phyloP scores from a whole-genome alignment of 2,329 filamentous ascomycete species.

The Claviceps quebecensis region DNA sequence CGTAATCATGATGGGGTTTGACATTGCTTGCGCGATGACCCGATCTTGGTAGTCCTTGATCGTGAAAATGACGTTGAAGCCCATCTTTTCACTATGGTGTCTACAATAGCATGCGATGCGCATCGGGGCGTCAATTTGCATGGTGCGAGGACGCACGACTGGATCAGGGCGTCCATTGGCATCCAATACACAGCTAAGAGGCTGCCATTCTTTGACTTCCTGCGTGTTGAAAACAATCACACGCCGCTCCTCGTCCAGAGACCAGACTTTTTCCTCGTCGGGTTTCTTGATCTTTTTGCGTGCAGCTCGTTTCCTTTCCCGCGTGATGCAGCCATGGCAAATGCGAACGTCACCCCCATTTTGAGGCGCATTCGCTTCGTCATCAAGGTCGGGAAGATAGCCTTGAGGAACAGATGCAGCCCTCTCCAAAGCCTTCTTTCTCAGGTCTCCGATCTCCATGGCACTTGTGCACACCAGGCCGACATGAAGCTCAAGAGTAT shows the following conservation, averaged over 20 bases:
- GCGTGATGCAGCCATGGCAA: slow-evolving; percentile 77
- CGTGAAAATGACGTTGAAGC: slow-evolving; percentile 89
- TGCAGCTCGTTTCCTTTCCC: slow-evolving; percentile 80
- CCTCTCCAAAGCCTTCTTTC: slow-evolving; percentile 51
- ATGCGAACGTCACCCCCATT: slow-evolving; percentile 93
- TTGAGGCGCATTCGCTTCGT: slow-evolving; percentile 57
- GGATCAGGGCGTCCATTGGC: slow-evolving; percentile 29
- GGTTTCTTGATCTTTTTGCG: slow-evolving; percentile 88
- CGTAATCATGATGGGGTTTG: slow-evolving; percentile 86
- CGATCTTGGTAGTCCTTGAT: slow-evolving; percentile 68
- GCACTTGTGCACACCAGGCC: slow-evolving; percentile 86
- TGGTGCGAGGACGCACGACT: slow-evolving; percentile 41
- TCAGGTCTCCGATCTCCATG: slow-evolving; percentile 58
- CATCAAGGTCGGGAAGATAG: slow-evolving; percentile 26
- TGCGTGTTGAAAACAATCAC: slow-evolving; percentile 87
- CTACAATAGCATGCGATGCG: slow-evolving; percentile 94
- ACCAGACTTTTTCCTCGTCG: slow-evolving; percentile 83
- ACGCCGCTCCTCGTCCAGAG: slow-evolving; percentile 62
- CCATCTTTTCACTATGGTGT: slow-evolving; percentile 85
- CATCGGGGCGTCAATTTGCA: slow-evolving; percentile 80
- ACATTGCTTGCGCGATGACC: slow-evolving; percentile 71
- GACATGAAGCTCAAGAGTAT: slow-evolving; percentile 66
- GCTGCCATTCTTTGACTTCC: slow-evolving; percentile 73
- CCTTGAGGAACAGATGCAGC: slow-evolving; percentile 28
- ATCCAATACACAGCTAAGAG: slow-evolving; percentile 37